phyloP scores from a whole-genome alignment of 495 filamentous ascomycete species.

The Elasticomyces elasticus region DNA sequence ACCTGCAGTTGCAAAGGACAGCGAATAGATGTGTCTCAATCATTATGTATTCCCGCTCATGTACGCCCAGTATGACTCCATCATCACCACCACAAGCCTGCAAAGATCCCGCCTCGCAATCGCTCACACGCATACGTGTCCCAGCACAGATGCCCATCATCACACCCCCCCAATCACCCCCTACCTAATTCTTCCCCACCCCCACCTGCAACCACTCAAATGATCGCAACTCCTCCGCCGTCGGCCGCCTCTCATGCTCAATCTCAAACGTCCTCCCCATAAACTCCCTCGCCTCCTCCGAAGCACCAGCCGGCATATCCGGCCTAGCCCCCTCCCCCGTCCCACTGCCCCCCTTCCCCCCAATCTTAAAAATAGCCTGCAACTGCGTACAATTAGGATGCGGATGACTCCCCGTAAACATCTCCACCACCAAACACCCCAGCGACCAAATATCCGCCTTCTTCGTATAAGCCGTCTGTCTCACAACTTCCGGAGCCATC shows the following conservation, averaged over 20 bases:
- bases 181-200: neutral
- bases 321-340: constrained; percentile 62
- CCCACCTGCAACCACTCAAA: constrained; percentile 13
- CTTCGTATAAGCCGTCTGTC: constrained; percentile 92
- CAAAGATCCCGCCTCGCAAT: no score
- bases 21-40: no score
- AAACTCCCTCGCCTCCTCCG: constrained; percentile 76
- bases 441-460: constrained; percentile 99
- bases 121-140: no score
- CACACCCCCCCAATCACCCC: neutral
- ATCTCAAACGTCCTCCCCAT: constrained; percentile 85
- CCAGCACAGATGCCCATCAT: no score
- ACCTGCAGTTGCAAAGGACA: no score
- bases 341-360: constrained; percentile 39
- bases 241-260: constrained; percentile 83
- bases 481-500: constrained; percentile 99
- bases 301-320: constrained; percentile 78
- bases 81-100: no score
- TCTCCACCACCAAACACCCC: constrained; percentile 93
- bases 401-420: constrained; percentile 95
- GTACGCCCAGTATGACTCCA: no score
- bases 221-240: constrained; percentile 72
- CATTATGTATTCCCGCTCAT: no score
- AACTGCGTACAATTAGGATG: constrained; percentile 96
- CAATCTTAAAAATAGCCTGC: constrained; percentile 98